These are phyloP conservation scores for Apiotrichum montevideense DNA, from an alignment of 1,284 basidiomycete genomes.

Conservation along the genomic window DNA sequence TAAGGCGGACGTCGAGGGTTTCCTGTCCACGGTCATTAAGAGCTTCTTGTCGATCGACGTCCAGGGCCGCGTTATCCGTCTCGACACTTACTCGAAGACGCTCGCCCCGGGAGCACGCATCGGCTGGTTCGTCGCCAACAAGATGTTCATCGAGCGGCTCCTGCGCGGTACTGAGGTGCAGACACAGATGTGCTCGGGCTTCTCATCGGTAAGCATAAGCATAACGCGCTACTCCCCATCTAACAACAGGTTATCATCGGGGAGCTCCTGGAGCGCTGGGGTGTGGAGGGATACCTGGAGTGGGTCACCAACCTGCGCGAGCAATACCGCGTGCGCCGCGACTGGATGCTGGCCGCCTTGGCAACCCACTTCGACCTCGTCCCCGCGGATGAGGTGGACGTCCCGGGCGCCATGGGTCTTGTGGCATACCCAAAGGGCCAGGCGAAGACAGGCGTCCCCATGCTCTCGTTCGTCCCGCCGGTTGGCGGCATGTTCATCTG, in stretches of 20 bases:
- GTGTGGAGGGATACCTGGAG: slow-evolving; percentile 59
- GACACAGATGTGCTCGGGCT: slow-evolving; percentile 63
- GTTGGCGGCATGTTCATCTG: slow-evolving; percentile 39
- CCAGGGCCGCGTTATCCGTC: slow-evolving; percentile 33
- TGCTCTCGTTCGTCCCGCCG: slow-evolving; percentile 63
- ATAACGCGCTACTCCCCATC: neutral
- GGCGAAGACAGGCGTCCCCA: slow-evolving; percentile 1
- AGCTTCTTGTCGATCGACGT: slow-evolving; percentile 56
- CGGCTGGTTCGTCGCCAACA: slow-evolving; percentile 60
- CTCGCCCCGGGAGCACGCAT: slow-evolving; percentile 66
- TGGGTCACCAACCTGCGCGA: slow-evolving; percentile 57
- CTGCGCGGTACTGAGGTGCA: slow-evolving; percentile 62
- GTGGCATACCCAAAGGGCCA: slow-evolving; percentile 19
- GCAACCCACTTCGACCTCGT: slow-evolving; percentile 17
- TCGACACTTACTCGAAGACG: slow-evolving; percentile 46
- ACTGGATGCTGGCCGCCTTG: slow-evolving; percentile 29
- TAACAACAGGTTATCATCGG: slow-evolving; percentile 51
- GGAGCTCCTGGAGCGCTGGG: slow-evolving; percentile 59
- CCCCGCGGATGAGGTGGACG: slow-evolving; percentile 9
- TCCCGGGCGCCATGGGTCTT: slow-evolving; percentile 16
- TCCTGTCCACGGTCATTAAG: slow-evolving; percentile 50
- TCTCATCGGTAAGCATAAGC: slow-evolving; percentile 45
- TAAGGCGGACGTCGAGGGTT: slow-evolving; percentile 20
- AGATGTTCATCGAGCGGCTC: slow-evolving; percentile 55
- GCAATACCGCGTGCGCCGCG: slow-evolving; percentile 35